Conservation (phyloP, 169 alveolate species). For the Theileria orientalis region DNA sequence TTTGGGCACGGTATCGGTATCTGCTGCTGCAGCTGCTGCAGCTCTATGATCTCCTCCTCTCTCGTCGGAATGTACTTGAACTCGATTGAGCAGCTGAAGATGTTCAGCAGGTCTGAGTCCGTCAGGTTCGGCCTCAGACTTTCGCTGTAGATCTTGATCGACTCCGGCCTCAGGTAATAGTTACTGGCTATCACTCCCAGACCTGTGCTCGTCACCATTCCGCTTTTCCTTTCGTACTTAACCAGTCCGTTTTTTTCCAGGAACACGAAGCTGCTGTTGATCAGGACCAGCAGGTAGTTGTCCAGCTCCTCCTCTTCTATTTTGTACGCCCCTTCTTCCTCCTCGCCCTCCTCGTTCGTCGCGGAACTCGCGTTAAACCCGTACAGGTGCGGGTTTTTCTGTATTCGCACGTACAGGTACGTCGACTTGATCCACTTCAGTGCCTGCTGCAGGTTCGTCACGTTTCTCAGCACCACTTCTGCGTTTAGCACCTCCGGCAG, state of each 20-base stretch:
- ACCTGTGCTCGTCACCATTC: conserved; percentile 91
- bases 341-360: conserved; percentile 23
- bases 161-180: conserved; percentile 93
- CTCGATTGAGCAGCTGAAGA: conserved; percentile 94
- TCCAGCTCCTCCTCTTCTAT: conserved; percentile 35
- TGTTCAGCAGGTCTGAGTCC: conserved; percentile 92
- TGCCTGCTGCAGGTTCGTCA: conserved; percentile 92
- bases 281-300: conserved; percentile 29
- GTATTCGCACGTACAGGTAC: conserved; percentile 93
- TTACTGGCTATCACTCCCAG: conserved; percentile 97
- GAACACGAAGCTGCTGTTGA: conserved; percentile 89
- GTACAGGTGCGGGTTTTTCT: conserved; percentile 87
- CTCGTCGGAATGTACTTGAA: conserved; percentile 95
- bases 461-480: conserved; percentile 95
- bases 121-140: conserved; percentile 84
- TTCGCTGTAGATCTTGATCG: conserved; percentile 93
- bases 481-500: conserved; percentile 98
- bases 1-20: conserved; percentile 84
- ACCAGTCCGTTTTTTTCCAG: conserved; percentile 91
- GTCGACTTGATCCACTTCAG: conserved; percentile 97
- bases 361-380: conserved; percentile 6
- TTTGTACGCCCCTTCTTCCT: conserved; percentile 9
- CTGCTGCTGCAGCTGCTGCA: conserved; percentile 89
- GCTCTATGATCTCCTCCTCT: conserved; percentile 96
- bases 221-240: conserved; percentile 90